Evolutionary conservation across 1,284 basidiomycete genomes (phyloP).

Genomic region (Tetrapyrgos nigripes): DNA sequence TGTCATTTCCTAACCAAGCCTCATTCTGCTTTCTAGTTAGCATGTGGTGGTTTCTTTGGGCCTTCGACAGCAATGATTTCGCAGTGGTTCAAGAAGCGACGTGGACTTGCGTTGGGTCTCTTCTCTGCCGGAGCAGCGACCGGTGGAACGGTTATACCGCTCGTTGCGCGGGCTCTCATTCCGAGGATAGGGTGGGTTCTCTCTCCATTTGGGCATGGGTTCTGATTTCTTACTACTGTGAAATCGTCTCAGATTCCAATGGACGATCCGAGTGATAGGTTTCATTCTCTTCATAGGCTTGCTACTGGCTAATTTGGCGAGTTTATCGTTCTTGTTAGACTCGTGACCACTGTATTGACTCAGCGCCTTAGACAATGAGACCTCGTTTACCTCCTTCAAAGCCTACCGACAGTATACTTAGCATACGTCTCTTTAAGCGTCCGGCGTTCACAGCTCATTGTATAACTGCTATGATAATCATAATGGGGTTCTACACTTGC

Average conservation of each 20-base stretch:
- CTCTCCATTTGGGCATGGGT: background rate
- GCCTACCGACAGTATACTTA: constrained; percentile 45
- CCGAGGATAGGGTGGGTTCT: constrained; percentile 34
- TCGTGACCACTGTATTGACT: background rate
- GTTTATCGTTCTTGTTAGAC: background rate
- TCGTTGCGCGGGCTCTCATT: constrained; percentile 36
- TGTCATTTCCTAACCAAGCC: background rate
- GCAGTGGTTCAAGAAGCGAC: constrained; percentile 41
- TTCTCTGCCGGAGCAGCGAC: constrained; percentile 24
- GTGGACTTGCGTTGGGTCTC: constrained; percentile 30
- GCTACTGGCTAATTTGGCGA: constrained; percentile 36
- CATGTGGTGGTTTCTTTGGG: constrained; percentile 40
- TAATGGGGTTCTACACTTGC: constrained; percentile 61
- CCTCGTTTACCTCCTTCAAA: constrained; percentile 46
- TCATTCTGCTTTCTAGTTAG: constrained; percentile 22
- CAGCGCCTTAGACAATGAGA: constrained; percentile 40
- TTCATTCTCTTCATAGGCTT: constrained; percentile 44
- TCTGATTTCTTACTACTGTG: constrained; percentile 1
- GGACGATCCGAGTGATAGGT: constrained; percentile 54
- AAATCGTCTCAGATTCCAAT: constrained; percentile 41
- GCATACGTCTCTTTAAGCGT: constrained; percentile 43
- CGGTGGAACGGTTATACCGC: constrained; percentile 41
- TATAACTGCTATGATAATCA: constrained; percentile 41
- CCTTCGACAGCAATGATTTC: constrained; percentile 40
- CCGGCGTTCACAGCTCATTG: constrained; percentile 40